Base-by-base conservation (phyloP, 352 stramenopile genomes). In the Phytophthora cryptogea region DNA sequence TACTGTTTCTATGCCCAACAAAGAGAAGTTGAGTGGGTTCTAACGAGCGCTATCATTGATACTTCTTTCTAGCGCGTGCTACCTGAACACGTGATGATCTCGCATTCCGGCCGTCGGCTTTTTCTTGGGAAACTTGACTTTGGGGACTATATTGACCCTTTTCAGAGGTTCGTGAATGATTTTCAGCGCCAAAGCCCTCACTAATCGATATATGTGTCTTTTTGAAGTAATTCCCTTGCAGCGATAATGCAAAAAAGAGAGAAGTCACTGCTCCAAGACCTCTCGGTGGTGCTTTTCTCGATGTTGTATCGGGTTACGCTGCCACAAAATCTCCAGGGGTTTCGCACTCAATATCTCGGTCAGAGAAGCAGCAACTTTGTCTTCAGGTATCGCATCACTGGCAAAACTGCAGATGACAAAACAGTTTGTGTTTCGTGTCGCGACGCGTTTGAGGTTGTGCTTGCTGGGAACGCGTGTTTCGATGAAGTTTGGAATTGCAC, bases 61-160 rank as follows among this genome's bases (percentile, higher is more conserved):
- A 23, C 20, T 23, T 23, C 20, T 23, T 23, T 23, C 14, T 48
- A 66, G 59, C 51, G 44, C n/a, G 23, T 66, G 13, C 9, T 50
- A 13, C 43, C 59, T 28, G 54, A 59, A 13, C 44, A 64, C 14
- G 60, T 68, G 16, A 59, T 68, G 60, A 48, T 68, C 33, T 68
- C 60, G 9, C 54, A 68, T 42, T 63, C 54, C 5, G 59, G 59
- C 7, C 59, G 59, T 30, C 50, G 53, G 16, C 46, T 68, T 44
- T 63, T 63, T 31, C 44, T 68, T 1, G 60, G 53, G 10, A 68
- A 68, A 28, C 23, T 68, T 11, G 54, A 68, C 31, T 68, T 68
- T 46, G 60, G 60, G 31, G 47, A 55, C 33, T 43, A 51, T 20
- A 51, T 68, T 33, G 54, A 59, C 20, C 54, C 59, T 9, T 63